Evolutionary conservation across 805 yeast species (phyloP).

Genomic region (Grigorovia transvaalensis): DNA sequence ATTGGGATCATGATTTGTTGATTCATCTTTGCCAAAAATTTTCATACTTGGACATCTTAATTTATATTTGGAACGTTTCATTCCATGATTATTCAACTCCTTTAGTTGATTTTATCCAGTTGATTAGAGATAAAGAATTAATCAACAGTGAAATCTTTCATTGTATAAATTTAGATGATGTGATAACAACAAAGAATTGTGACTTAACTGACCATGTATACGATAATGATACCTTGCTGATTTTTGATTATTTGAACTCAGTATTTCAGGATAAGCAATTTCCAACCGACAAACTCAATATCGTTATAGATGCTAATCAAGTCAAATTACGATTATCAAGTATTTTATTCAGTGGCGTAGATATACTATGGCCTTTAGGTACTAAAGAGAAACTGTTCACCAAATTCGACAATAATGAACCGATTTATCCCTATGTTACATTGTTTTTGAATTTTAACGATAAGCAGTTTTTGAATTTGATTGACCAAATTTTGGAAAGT

Average conservation of each 20-base stretch:
- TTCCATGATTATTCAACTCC: constrained; percentile 68
- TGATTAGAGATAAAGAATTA: constrained; percentile 5
- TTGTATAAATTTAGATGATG: not conserved
- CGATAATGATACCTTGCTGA: constrained; percentile 4
- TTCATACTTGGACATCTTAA: constrained; percentile 49
- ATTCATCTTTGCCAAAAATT: constrained; percentile 48
- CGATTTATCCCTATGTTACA: constrained; percentile 62
- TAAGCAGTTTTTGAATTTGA: constrained; percentile 48
- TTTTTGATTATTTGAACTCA: constrained; percentile 56
- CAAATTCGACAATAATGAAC: constrained; percentile 28
- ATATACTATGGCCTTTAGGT: constrained; percentile 37
- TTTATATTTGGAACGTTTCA: constrained; percentile 62
- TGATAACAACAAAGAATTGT: not conserved
- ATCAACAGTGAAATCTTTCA: constrained; percentile 4
- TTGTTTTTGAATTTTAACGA: constrained; percentile 46
- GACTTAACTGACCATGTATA: constrained; percentile 2
- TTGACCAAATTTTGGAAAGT: constrained; percentile 82
- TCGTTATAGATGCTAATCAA: constrained; percentile 21
- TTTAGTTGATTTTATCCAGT: constrained; percentile 43
- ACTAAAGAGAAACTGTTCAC: constrained; percentile 29
- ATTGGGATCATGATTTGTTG: constrained; percentile 71
- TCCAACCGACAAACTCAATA: constrained; percentile 49
- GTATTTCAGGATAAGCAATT: constrained; percentile 68
- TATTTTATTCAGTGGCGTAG: constrained; percentile 48
- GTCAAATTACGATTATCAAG: constrained; percentile 42